A percentile compares a stretch with the other conserved stretches of the same genome.
phyloP scores from a whole-genome alignment of 495 filamentous ascomycete species.

The Platismatia glauca region DNA sequence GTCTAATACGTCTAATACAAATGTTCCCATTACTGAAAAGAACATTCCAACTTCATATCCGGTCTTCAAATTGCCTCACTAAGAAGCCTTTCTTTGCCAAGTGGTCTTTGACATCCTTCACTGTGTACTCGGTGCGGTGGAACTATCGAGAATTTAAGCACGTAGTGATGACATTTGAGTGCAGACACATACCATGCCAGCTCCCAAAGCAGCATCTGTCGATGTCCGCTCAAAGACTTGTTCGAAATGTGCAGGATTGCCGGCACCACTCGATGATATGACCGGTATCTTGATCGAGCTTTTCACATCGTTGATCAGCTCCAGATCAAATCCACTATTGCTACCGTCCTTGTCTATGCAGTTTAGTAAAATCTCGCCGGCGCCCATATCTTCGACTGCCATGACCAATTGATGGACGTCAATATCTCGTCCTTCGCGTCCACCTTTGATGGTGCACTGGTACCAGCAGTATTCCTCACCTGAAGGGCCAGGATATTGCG shows the following conservation, averaged over 20 bases:
- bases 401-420: conserved; percentile 79
- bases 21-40: no score
- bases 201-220: conserved; percentile 88
- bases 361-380: conserved; percentile 89
- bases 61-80: no score
- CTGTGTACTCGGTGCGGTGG: conserved; percentile 89
- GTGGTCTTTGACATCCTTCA: conserved; percentile 85
- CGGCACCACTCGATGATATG: conserved; percentile 90
- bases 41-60: no score
- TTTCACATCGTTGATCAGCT: conserved; percentile 85
- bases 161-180: conserved; percentile 2
- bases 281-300: conserved; percentile 77
- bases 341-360: conserved; percentile 97
- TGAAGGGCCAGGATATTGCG: conserved; percentile 56
- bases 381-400: conserved; percentile 93
- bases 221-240: conserved; percentile 81
- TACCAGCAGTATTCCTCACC: conserved; percentile 92
- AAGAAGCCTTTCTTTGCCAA: conserved; percentile 57
- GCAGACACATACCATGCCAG: conserved; percentile 66
- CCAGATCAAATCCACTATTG: conserved; percentile 89
- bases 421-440: conserved; percentile 80
- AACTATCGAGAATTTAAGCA: conserved; percentile 44
- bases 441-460: conserved; percentile 93
- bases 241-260: conserved; percentile 77
- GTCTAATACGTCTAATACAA: no score